Evolutionary conservation across 768 basidiomycete genomes (phyloP), one percentile per base, ranked within the genome.

Genomic region (Boletus subparvulus): DNA sequence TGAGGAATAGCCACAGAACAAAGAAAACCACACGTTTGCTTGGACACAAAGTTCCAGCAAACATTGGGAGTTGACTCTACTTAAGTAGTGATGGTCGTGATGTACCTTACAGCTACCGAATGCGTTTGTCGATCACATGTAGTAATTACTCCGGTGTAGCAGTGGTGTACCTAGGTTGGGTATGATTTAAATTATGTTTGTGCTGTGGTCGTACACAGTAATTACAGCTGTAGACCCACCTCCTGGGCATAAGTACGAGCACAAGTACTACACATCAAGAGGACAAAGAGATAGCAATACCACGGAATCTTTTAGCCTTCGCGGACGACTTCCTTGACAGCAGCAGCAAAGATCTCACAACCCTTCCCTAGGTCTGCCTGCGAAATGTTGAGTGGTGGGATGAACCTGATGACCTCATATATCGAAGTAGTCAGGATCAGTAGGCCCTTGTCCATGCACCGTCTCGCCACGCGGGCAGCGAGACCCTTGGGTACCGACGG

Each of bases 331-430:
- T 91, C 88, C 68, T 80, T 78, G 13, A 94, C 81, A 10, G 90
- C 84, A 66, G 88, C 80, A 35, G 65, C 76, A 69, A 92, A 92
- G 28, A 91, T 85, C 39, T 70, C 65, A 55, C 76, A 77, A 0
- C 90, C 90, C 67, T 85, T 84, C 63, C 73, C 78, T 76, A 97
- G 74, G 68, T 98, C 92, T 69, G 79, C 82, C 71, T 83, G 72
- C 24, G 80, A 82, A 59, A 96, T 83, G 68, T 92, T 95, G 64
- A 98, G 73, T 16, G 96, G 84, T 5, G 96, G 96, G 65, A 98
- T 98, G 78, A 98, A 97, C 66, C 94, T 79, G 55, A 97, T 77
- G 14, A 88, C 88, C 70, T 95, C 89, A 70, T 90, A 95, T 26
- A 91, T 80, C 49, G 89, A 92, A 26, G 95, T 97, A 13, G 95